Evolutionary conservation across 1,284 basidiomycete species (phyloP).

Genomic region (Pterulicium gracile): DNA sequence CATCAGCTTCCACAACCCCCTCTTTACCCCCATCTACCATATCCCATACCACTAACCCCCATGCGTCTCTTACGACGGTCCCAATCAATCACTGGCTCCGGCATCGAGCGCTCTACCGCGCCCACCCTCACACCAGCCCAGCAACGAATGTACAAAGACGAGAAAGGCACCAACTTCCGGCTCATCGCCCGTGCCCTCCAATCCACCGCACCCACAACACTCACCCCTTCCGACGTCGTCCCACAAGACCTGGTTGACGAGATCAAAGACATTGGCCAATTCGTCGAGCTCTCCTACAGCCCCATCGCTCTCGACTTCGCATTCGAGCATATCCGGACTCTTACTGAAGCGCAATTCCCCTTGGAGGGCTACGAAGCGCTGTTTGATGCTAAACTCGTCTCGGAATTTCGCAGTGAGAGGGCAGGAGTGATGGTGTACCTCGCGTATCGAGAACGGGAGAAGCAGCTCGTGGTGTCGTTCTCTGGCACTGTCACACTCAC

Average conservation of each 20-base stretch:
- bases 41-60: too few species aligned
- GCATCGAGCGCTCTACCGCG: neutral
- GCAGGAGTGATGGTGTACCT: neutral
- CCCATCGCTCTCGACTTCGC: neutral
- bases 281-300: neutral
- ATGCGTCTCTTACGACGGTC: too few species aligned
- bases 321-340: neutral
- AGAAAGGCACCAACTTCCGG: neutral
- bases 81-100: too few species aligned
- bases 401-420: neutral
- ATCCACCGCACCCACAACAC: neutral
- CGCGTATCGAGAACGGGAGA: neutral
- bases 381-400: neutral
- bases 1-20: too few species aligned
- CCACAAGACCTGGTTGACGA: neutral
- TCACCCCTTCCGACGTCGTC: neutral
- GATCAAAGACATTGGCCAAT: neutral
- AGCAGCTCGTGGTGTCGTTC: neutral
- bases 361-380: neutral
- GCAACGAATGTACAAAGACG: neutral
- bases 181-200: neutral
- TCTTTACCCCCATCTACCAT: too few species aligned
- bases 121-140: neutral
- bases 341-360: neutral
- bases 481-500: neutral